Base-by-base conservation (phyloP, 164 flowering plant genomes). In the Kingdonia uniflora region DNA sequence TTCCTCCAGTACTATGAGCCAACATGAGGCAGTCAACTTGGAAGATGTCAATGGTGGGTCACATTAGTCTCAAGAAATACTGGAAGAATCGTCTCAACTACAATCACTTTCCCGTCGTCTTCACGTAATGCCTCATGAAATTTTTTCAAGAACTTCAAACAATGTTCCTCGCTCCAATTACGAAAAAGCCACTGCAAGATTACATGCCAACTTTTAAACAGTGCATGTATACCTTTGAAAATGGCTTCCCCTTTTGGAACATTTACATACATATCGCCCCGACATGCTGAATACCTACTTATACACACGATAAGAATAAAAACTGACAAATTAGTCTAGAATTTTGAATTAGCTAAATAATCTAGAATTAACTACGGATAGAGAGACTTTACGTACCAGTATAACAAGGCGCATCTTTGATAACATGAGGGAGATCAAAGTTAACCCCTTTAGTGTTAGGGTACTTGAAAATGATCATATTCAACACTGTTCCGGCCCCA, bases 161-260 rank as follows among this genome's bases (percentile, higher is more conserved):
- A 82, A 57, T 86, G 84, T 26, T 73, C 84, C 14, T 89, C 97
- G 56, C 90, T 86, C 97, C 95, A 89, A 19, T 89, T 92, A 23
- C 81, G 97, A 26, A 84, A 80, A 39, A 85, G 83, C 95, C 95
- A 85, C 89, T 87, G 71, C 51, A 70, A 33, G 4, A 14, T 29
- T 10, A 19, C 12, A 2, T 10, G 1, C 14, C 22, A 51, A 10
- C n/a, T 11, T 49, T 37, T n/a, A n/a, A n/a, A n/a, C n/a, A n/a
- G n/a, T n/a, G n/a, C n/a, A n/a, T n/a, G n/a, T n/a, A n/a, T n/a
- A n/a, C n/a, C n/a, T n/a, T n/a, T 81, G 80, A 89, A 84, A 54
- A 89, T 76, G 47, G 97, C 97, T 58, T 89, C 97, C 19, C 69
- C 95, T 61, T 71, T n/a, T n/a, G 97, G 97, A 49, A 89, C 83